These are phyloP conservation scores for Salix caprea DNA, from an alignment of 345 rosid species.

Conservation along the genomic window DNA sequence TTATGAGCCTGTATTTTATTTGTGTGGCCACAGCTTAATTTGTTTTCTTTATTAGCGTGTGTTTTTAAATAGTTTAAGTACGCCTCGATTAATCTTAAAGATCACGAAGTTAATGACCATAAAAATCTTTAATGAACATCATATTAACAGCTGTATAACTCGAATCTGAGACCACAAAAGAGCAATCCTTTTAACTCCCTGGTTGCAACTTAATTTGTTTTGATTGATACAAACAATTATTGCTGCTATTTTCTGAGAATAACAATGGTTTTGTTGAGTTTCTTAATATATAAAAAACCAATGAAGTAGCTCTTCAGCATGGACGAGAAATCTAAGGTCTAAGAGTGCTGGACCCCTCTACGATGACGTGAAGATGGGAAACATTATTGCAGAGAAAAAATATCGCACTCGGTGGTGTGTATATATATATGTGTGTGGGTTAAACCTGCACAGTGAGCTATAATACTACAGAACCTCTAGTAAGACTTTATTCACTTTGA, in stretches of 20 bases:
- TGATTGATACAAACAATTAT: constrained; percentile 17
- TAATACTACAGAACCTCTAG: neutral
- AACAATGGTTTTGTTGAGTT: neutral
- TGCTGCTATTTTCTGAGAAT: neutral
- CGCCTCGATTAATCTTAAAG: too few species aligned
- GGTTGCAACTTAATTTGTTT: constrained; percentile 8
- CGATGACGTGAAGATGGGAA: neutral
- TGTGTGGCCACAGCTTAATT: constrained; percentile 6
- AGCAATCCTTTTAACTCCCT: too few species aligned
- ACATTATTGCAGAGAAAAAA: too few species aligned
- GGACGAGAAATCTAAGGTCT: constrained; percentile 7
- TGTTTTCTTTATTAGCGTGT: too few species aligned
- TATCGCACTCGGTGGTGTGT: too few species aligned
- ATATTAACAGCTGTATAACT: too few species aligned
- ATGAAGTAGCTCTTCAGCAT: neutral
- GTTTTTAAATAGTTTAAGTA: too few species aligned
- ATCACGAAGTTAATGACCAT: too few species aligned
- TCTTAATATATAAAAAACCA: neutral
- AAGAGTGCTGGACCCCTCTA: constrained; percentile 7
- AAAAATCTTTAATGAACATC: too few species aligned
- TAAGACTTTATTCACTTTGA: neutral
- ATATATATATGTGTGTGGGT: too few species aligned
- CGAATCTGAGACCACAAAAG: too few species aligned
- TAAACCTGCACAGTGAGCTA: too few species aligned
- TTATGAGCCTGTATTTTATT: neutral